These are phyloP conservation scores for Trypanosomatidae sp. DNA, from an alignment of 208 protist species.

Conservation along the genomic window DNA sequence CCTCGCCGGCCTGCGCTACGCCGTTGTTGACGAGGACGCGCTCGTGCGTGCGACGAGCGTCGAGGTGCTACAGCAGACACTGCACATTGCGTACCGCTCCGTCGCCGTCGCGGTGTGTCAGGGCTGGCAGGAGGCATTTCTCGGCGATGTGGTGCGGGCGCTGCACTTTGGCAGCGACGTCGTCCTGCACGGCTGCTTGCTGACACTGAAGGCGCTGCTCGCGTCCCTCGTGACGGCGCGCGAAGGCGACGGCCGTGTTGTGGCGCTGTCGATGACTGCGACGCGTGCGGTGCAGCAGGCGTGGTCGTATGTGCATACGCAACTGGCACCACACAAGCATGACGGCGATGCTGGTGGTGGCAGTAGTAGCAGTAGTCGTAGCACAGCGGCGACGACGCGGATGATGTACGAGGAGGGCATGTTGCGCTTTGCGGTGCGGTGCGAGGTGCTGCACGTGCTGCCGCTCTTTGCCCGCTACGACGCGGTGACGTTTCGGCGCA, in stretches of 20 bases:
- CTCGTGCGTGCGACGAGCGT: conserved; percentile 23
- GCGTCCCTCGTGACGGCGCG: conserved; percentile 25
- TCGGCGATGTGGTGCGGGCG: conserved; percentile 28
- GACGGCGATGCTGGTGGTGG: no score
- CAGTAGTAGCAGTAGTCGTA: no score
- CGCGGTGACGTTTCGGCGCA: conserved; percentile 33
- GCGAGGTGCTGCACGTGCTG: conserved; percentile 37
- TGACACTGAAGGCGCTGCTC: conserved; percentile 62
- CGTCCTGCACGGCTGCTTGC: conserved; percentile 39
- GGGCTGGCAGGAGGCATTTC: conserved; percentile 45
- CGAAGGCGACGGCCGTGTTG: conserved; percentile 15
- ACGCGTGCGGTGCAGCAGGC: conserved; percentile 24
- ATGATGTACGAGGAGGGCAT: no score
- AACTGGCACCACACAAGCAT: conserved; percentile 12
- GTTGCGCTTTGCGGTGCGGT: no score
- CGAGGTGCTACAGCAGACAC: conserved; percentile 29
- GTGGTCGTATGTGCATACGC: conserved; percentile 39
- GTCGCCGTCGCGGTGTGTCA: conserved; percentile 25
- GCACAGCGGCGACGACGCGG: no score
- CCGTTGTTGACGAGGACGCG: conserved; percentile 25
- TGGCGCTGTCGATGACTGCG: conserved; percentile 22
- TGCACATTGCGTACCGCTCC: conserved; percentile 53
- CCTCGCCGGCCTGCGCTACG: conserved; percentile 37
- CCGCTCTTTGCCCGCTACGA: conserved; percentile 73
- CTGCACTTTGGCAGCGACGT: conserved; percentile 19